These are phyloP conservation scores for Combretum micranthum DNA, from an alignment of 345 rosid genomes.

Conservation along the genomic window DNA sequence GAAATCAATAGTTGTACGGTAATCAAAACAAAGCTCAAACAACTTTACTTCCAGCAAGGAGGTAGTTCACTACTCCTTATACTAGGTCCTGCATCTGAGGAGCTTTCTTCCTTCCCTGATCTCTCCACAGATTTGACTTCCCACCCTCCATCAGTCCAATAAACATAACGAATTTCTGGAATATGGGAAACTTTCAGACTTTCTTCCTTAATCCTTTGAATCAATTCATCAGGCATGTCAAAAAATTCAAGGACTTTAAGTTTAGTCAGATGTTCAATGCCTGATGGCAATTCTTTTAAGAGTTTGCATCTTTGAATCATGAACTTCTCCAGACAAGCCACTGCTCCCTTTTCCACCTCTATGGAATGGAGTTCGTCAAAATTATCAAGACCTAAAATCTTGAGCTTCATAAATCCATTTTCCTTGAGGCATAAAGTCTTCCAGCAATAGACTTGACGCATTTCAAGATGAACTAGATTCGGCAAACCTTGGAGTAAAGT, in stretches of 20 bases:
- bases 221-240: slow-evolving; percentile 11
- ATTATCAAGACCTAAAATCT: slow-evolving; percentile 11
- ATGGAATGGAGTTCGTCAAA: slow-evolving; percentile 7
- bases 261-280: slow-evolving; percentile 8
- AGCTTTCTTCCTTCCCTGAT: too few relatives aligned
- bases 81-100: too few relatives aligned
- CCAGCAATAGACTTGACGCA: slow-evolving; percentile 14
- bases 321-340: slow-evolving; percentile 23
- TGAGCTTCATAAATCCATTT: slow-evolving; percentile 13
- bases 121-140: too few relatives aligned
- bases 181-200: too few relatives aligned
- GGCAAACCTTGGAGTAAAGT: slow-evolving; percentile 15
- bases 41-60: too few relatives aligned
- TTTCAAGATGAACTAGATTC: slow-evolving; percentile 15
- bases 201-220: too few relatives aligned
- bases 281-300: slow-evolving; percentile 15
- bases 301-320: slow-evolving; percentile 10
- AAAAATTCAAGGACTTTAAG: slow-evolving; percentile 16
- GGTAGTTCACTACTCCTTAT: too few relatives aligned
- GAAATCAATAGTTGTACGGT: too few relatives aligned
- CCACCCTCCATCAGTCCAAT: too few relatives aligned
- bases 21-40: too few relatives aligned
- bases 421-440: slow-evolving; percentile 5
- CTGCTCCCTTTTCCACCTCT: slow-evolving; percentile 13
- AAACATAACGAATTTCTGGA: too few relatives aligned